Conservation (phyloP, 169 alveolate species). For the Babesia ovis region DNA sequence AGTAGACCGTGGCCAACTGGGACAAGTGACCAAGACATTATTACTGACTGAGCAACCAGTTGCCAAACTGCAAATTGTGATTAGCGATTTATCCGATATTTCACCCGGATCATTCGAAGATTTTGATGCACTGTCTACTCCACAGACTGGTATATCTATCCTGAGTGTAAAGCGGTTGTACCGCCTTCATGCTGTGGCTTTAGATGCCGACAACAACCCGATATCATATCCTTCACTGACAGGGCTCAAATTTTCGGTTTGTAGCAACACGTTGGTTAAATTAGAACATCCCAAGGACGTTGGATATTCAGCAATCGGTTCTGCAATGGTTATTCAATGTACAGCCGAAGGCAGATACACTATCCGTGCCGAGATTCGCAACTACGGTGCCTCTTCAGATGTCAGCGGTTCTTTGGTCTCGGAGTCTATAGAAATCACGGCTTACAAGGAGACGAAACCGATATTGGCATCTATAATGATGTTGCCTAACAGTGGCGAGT, state of each 20-base stretch:
- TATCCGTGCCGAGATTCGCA: conserved; percentile 32
- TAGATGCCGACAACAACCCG: conserved; percentile 15
- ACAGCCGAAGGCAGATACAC: conserved; percentile 45
- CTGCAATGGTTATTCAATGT: conserved; percentile 24
- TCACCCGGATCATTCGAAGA: conserved; percentile 3
- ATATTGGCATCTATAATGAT: conserved; percentile 16
- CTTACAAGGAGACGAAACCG: conserved; percentile 33
- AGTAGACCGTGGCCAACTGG: conserved; percentile 32
- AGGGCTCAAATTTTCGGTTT: conserved; percentile 22
- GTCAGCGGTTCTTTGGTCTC: conserved; percentile 13
- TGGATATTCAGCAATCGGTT: conserved; percentile 5
- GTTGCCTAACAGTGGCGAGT: conserved; percentile 35
- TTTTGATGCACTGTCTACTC: conserved; percentile 5
- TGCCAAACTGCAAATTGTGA: conserved; percentile 14
- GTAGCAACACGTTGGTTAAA: conserved; percentile 23
- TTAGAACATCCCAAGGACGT: conserved; percentile 20
- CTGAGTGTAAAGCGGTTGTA: conserved; percentile 23
- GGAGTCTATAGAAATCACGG: conserved; percentile 29
- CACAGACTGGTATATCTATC: background rate
- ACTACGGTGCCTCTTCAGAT: background rate
- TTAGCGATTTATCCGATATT: conserved; percentile 12
- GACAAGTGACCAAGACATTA: conserved; percentile 20
- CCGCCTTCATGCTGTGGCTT: conserved; percentile 32
- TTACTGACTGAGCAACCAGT: conserved; percentile 5
- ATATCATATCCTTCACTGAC: conserved; percentile 27